Evolutionary conservation across 768 basidiomycete genomes (phyloP), one percentile per base, ranked within the genome.

Genomic region (Inosperma sp.): DNA sequence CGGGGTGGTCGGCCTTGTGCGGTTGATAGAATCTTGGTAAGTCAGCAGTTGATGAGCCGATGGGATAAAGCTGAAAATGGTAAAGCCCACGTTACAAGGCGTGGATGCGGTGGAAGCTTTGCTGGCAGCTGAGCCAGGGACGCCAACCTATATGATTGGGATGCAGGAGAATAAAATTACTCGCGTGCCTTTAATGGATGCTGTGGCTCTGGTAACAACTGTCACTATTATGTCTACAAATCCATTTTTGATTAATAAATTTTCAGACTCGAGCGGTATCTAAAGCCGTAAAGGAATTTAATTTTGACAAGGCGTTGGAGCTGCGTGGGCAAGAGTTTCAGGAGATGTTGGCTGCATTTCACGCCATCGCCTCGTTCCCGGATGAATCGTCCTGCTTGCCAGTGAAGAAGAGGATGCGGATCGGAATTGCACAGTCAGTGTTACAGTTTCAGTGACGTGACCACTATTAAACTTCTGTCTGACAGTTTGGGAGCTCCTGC

Each of bases 61-160:
- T 9, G 36, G 23, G 5, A 23, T 23, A 23, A 19, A 31, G n/a
- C 40, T 50, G 14, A 62, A 26, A 22, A 8, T 16, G 16, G 16
- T 13, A 49, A 59, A 95, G 93, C 93, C 95, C 1, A 96, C 94
- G 1, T 72, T 98, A n/a, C 94, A 99, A 75, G 94, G 93, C 46
- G 79, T 93, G 25, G 89, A 96, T 62, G 95, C 96, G 2, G 88
- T 98, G 42, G 80, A 93, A 46, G 88, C 91, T 2, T 74, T 98
- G 22, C 73, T 98, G 5, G 83, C 86, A 59, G 81, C 95, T 0
- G 88, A 82, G 1, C 92, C 94, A 4, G 81, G 87, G 16, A 92
- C 88, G 0, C 95, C 95, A 4, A 95, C 93, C 0, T 97, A 94
- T 65, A 95, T 99, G 87, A 98, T 99, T 62, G 94, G 96, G 19